These are phyloP conservation scores for Zygoascus sp. DNA, from an alignment of 1,139 yeast species.

Conservation along the genomic window DNA sequence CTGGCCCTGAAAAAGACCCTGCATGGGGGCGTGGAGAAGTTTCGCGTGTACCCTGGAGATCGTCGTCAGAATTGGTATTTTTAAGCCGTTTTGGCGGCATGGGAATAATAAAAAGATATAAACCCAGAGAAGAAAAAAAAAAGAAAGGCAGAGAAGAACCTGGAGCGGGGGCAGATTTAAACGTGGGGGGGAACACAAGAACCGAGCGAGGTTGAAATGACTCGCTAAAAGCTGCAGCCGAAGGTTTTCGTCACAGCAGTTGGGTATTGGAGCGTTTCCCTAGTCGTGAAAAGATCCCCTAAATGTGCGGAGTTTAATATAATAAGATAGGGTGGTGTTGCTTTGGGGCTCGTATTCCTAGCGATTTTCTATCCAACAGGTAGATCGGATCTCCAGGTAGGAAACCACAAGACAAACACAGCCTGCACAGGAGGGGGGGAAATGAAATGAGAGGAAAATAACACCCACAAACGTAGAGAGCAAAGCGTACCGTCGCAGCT, in stretches of 20 bases:
- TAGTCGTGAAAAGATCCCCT: background rate
- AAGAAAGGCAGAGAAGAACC: too few species aligned
- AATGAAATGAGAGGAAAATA: background rate
- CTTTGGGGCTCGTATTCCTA: background rate
- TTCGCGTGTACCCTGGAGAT: background rate
- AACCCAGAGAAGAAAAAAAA: too few species aligned
- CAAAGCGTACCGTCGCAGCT: too few species aligned
- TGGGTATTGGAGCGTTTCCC: too few species aligned
- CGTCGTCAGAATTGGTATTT: background rate
- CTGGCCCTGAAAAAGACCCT: background rate
- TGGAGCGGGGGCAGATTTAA: too few species aligned
- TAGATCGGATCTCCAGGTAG: background rate
- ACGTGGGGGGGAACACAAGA: too few species aligned
- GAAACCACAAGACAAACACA: too few species aligned
- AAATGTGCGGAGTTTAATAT: background rate
- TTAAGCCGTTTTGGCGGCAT: slow-evolving; percentile 1
- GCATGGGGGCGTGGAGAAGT: slow-evolving; percentile 1
- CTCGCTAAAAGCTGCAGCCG: background rate
- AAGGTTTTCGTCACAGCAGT: too few species aligned
- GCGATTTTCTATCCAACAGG: too few species aligned
- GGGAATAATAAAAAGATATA: too few species aligned
- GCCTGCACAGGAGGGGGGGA: background rate
- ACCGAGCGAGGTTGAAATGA: too few species aligned
- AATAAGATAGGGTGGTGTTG: slow-evolving; percentile 1
- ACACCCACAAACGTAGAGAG: too few species aligned